These are phyloP conservation scores for Urtica urens DNA, from an alignment of 306 rosid species.

Conservation along the genomic window DNA sequence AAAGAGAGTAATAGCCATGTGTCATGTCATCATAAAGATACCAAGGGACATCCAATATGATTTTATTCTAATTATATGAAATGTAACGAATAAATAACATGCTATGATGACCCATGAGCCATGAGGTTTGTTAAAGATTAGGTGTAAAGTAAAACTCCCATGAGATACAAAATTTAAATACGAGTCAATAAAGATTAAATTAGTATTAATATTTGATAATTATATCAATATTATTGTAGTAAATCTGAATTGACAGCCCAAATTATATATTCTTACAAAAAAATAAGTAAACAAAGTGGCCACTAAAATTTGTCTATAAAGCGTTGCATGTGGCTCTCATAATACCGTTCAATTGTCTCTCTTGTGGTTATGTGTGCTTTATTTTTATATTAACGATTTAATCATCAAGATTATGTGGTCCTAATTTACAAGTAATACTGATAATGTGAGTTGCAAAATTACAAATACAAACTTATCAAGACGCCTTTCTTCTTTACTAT, in stretches of 20 bases:
- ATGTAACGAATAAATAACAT: slow-evolving; percentile 17
- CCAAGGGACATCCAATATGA: slow-evolving; percentile 17
- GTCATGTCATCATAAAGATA: slow-evolving; percentile 12
- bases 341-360: slow-evolving; percentile 56
- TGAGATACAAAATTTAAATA: slow-evolving; percentile 2
- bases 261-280: slow-evolving; percentile 13
- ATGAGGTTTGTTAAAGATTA: slow-evolving; percentile 32
- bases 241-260: slow-evolving; percentile 5
- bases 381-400: slow-evolving; percentile 1
- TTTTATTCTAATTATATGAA: slow-evolving; percentile 1
- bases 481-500: slow-evolving; percentile 7
- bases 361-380: slow-evolving; percentile 30
- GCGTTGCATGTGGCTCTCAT: slow-evolving; percentile 51
- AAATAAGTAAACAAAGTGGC: slow-evolving; percentile 43
- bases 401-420: slow-evolving; percentile 18
- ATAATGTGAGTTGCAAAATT: slow-evolving; percentile 18
- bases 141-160: slow-evolving; percentile 29
- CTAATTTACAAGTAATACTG: slow-evolving; percentile 19
- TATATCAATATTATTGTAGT: slow-evolving; percentile 17
- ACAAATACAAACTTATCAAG: slow-evolving; percentile 15
- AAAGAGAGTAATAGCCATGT: slow-evolving; percentile 8
- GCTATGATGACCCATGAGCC: no score
- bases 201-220: slow-evolving; percentile 1
- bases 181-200: slow-evolving; percentile 9
- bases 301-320: slow-evolving; percentile 44